Base-by-base conservation (phyloP, 1,284 basidiomycete species). In the Ustilago trichophora region DNA sequence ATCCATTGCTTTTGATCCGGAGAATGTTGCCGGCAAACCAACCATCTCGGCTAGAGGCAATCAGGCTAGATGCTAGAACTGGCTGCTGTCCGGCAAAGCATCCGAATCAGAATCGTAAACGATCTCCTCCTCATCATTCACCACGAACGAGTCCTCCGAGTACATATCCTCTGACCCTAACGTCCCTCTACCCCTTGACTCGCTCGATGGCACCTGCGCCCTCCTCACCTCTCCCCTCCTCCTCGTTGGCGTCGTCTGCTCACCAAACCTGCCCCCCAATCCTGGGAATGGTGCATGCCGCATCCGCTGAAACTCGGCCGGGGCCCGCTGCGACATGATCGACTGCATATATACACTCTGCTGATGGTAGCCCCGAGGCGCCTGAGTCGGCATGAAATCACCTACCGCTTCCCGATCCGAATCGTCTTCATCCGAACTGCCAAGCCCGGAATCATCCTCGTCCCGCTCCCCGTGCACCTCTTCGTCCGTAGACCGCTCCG, bases 401-500 rank as follows among this genome's bases (percentile, higher is more conserved):
- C 87, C 85, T 15, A 91, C 83, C 12, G 65, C 92, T 60, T 82
- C 83, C 31, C 86, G 83, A 76, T 93, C 91, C 46, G 73, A 71
- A 54, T 46, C 86, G 72, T 90, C 89, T 75, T 88, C 89, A 18
- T 75, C 72, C 15, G 78, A 83, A 1, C 77, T 81, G 7, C 69
- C 66, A 18, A 84, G 80, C 3, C 78, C 81, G 12, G 87, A 87
- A 24, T 87, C 85, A 58, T 88, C 86, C 34, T 80, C 80, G 53
- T 76, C 76, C 12, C 71, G 72, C 48, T 80, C 74, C 22, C 81
- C 78, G 42, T 49, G 90, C 87, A 62, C 84, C 22, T 79, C 85
- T 73, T 92, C 91, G 64, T 91, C 90, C 19, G 91, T 91, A 15
- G 90, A 91, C 73, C 92, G 90, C 22, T 83, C 83, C 1, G 91